Base-by-base conservation (phyloP, 345 rosid genomes). In the Viola odorata region DNA sequence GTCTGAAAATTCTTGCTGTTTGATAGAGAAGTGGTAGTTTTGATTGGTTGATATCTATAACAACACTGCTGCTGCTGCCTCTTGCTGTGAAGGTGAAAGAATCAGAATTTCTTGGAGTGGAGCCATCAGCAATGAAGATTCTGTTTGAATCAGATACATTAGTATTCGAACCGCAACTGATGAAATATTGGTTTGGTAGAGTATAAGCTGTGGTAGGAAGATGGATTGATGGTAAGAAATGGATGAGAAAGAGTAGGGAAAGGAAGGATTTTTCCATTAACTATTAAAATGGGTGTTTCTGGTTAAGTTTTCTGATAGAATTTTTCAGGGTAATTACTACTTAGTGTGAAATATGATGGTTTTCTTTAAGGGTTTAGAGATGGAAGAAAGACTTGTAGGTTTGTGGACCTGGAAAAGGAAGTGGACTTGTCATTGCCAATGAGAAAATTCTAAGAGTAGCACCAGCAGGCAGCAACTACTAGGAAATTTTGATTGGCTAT, bases 141-240 rank as follows among this genome's bases (percentile, higher is more conserved):
- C 56, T 64, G 1, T 3, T 0, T 4, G 54, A 15, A 14, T 55
- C 37, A 5, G 16, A 41, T 6, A 57, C 41, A 45, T 37, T 10
- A 36, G 57, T 47, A 14, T 66, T 41, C 14, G 85, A 82, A 1
- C 92, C 87, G 61, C 85, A 84, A 72, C 73, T 82, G 75, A 84
- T 41, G 82, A 78, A 82, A 64, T 67, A 80, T 70, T 69, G 56
- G 5, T 63, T 67, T 0, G 83, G 83, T 36, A 13, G 77, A 60
- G 74, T 53, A 57, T 78, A 75, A 15, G 36, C 55, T 38, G 75
- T 50, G 51, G 73, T 50, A 36, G 52, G 50, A 23, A 61, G 17
- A 0, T 62, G 51, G 32, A 64, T 23, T 38, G 69, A 51, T 2
- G 32, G 2, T 23, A 32, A 64, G 38, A 72, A 41, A 1, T 40